phyloP scores from a whole-genome alignment of 2,329 filamentous ascomycete genomes.

The Talaromyces sp. region DNA sequence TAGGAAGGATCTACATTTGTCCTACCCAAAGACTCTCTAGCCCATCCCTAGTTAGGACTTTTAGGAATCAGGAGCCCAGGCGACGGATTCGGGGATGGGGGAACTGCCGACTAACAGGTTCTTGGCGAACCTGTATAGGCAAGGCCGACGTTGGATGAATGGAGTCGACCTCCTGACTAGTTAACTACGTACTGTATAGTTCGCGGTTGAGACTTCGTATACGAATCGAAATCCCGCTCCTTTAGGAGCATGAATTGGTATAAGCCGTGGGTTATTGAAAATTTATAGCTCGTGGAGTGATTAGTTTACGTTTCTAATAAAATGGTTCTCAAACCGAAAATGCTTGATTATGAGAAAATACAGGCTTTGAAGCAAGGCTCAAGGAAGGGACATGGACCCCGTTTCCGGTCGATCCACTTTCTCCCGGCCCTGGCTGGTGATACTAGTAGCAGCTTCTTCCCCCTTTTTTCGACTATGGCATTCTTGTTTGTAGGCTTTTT shows the following conservation, averaged over 20 bases:
- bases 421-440: background rate
- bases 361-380: background rate
- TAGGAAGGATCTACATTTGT: background rate
- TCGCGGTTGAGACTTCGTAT: background rate
- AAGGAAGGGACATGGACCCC: background rate
- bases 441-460: background rate
- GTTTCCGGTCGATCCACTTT: background rate
- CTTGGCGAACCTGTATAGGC: background rate
- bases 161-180: background rate
- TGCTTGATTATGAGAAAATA: background rate
- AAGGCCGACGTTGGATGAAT: background rate
- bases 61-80: background rate
- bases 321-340: background rate
- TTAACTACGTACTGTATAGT: background rate
- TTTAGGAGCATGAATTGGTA: background rate
- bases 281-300: background rate
- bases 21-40: background rate
- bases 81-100: background rate
- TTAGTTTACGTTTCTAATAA: background rate
- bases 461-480: background rate
- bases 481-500: background rate
- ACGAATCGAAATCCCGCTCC: background rate
- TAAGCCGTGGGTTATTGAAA: background rate
- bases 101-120: no score
- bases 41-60: background rate